Evolutionary conservation across 495 filamentous ascomycete genomes (phyloP), one percentile per base, ranked within the genome.

Genomic region (Neurospora sp.): DNA sequence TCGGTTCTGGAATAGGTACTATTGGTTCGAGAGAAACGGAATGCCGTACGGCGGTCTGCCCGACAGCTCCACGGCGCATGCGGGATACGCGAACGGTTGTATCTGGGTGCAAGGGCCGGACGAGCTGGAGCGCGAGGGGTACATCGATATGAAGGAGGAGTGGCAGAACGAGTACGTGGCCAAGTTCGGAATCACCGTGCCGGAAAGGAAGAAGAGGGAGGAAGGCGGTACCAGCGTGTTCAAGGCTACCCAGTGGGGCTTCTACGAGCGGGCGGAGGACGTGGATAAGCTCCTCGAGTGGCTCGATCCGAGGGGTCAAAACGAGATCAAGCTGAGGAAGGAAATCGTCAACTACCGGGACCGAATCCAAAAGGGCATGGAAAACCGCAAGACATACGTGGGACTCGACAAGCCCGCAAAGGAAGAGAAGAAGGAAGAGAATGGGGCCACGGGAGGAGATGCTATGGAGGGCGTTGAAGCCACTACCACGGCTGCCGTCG

Each of bases 1-100:
- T 80, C 89, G 96, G 35, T 99, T 97, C 85, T 97, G 93, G 90
- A 99, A 98, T 79, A 92, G 94, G 27, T 99, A 98, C 80, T 98
- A 94, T 86, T 99, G 95, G 95, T 97, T 98, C 80, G 96, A 99
- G 82, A 92, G 95, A 44, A 99, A 98, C 79, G 96, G 94, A 38
- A 98, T 98, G 96, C 96, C 96, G 2, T 97, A 93, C 79, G 93
- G 86, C 69, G 96, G 96, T 3, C 85, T 97, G 73, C 95, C 94
- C 1, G 86, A 88, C 75, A 96, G 93, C 82, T 98, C 94, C 6
- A 98, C 94, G 5, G 91, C 94, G 1, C 86, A 90, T 46, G 93
- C 95, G 23, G 89, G 88, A 12, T 99, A 98, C 78, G 94, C 96
- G 12, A 99, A 98, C 79, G 96, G 93, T 10, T 92, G 94, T 72